Evolutionary conservation across 805 yeast genomes (phyloP).

Genomic region (Starmerella vitae): DNA sequence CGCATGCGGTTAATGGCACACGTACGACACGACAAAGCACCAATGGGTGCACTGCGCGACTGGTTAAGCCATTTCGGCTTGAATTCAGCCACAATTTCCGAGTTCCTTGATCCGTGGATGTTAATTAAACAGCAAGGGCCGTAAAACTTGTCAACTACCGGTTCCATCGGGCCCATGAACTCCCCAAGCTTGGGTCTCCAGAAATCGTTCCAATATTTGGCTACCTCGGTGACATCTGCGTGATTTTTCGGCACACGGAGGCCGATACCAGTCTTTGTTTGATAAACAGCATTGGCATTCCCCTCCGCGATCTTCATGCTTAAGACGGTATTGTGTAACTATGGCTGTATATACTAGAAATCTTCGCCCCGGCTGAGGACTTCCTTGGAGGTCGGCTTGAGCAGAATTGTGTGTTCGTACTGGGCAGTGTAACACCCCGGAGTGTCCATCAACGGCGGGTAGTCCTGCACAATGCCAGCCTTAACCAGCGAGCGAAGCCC

Average conservation of each 20-base stretch:
- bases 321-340: neutral
- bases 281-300: conserved; percentile 9
- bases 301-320: conserved; percentile 10
- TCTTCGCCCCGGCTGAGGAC: conserved; percentile 93
- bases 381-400: conserved; percentile 86
- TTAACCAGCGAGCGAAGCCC: conserved; percentile 77
- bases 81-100: conserved; percentile 32
- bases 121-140: conserved; percentile 17
- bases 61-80: conserved; percentile 52
- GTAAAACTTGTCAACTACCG: conserved; percentile 4
- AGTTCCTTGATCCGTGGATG: conserved; percentile 17
- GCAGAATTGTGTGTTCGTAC: conserved; percentile 81
- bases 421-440: conserved; percentile 90
- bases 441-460: conserved; percentile 80
- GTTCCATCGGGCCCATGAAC: conserved; percentile 14
- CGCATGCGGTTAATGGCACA: conserved; percentile 38
- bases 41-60: conserved; percentile 30
- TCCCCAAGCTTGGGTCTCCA: conserved; percentile 15
- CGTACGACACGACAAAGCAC: conserved; percentile 38
- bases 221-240: conserved; percentile 30
- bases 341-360: conserved; percentile 33
- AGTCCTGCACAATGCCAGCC: conserved; percentile 79
- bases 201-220: conserved; percentile 20
- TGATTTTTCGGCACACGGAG: conserved; percentile 26
- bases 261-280: conserved; percentile 1